Evolutionary conservation across 768 basidiomycete genomes (phyloP).

Genomic region (Leccinum disarticulatum): DNA sequence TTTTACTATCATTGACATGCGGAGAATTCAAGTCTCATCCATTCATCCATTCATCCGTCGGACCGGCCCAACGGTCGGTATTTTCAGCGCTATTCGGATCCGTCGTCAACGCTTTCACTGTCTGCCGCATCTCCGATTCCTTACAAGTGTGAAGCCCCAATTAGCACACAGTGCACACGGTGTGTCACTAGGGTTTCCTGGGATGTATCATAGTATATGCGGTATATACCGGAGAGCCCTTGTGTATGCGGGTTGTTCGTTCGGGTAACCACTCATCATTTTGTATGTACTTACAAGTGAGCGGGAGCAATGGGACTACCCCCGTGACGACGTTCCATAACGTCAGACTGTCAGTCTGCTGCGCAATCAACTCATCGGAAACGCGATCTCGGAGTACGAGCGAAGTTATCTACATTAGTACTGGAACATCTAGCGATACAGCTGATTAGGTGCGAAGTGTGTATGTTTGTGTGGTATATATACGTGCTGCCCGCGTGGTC

Average conservation of each 20-base stretch:
- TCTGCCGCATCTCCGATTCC: not conserved
- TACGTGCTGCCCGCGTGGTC: not conserved
- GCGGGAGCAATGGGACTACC: not conserved
- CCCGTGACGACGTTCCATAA: not conserved
- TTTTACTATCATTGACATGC: too few relatives aligned
- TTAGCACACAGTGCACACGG: not conserved
- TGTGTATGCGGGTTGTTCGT: too few relatives aligned
- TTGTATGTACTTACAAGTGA: not conserved
- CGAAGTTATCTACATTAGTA: not conserved
- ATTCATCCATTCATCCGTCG: too few relatives aligned
- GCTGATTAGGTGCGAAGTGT: not conserved
- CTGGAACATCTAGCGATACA: not conserved
- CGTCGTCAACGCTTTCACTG: not conserved
- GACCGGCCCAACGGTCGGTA: not conserved
- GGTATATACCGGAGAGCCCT: too few relatives aligned
- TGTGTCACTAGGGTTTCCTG: not conserved
- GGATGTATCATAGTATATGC: too few relatives aligned
- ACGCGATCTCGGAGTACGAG: not conserved
- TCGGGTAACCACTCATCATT: not conserved
- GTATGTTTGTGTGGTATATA: not conserved
- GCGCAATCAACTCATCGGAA: not conserved
- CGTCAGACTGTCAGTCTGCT: not conserved
- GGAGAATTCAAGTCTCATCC: not conserved
- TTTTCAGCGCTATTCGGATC: not conserved
- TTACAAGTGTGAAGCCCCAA: not conserved